These are phyloP conservation scores for Geosmithia flava DNA, from an alignment of 2,329 filamentous ascomycete species.

Conservation along the genomic window DNA sequence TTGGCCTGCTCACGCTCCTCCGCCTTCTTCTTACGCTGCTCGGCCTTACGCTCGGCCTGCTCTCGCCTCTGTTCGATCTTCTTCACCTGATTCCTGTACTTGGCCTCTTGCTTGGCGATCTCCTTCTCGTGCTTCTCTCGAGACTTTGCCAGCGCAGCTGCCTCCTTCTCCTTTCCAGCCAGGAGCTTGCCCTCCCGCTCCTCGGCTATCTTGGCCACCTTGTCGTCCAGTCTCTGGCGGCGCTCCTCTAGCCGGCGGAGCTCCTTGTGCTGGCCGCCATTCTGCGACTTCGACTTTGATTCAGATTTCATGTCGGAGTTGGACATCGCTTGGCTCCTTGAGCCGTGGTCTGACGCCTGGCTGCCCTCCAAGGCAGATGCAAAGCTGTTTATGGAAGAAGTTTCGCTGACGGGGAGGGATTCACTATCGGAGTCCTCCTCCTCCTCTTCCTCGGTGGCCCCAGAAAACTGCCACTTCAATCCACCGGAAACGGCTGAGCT, in stretches of 20 bases:
- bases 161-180: conserved; percentile 37
- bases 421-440: conserved; percentile 10
- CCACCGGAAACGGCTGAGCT: conserved; percentile 30
- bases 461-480: conserved; percentile 16
- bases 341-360: background rate
- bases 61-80: conserved; percentile 53
- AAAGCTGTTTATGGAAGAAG: conserved; percentile 34
- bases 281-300: background rate
- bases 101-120: conserved; percentile 53
- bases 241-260: conserved; percentile 50
- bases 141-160: conserved; percentile 38
- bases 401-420: conserved; percentile 20
- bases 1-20: conserved; percentile 39
- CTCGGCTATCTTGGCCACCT: conserved; percentile 42
- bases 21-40: conserved; percentile 35
- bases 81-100: conserved; percentile 49
- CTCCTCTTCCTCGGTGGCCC: conserved; percentile 9
- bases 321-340: background rate
- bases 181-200: conserved; percentile 29
- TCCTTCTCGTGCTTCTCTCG: conserved; percentile 52
- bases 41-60: conserved; percentile 48
- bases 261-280: conserved; percentile 38
- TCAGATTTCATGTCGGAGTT: conserved; percentile 7
- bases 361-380: conserved; percentile 30
- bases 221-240: conserved; percentile 49